These are phyloP conservation scores for Sphagnum tenellum DNA, from an alignment of 225 moss, liverwort and hornwort genomes.

Conservation along the genomic window DNA sequence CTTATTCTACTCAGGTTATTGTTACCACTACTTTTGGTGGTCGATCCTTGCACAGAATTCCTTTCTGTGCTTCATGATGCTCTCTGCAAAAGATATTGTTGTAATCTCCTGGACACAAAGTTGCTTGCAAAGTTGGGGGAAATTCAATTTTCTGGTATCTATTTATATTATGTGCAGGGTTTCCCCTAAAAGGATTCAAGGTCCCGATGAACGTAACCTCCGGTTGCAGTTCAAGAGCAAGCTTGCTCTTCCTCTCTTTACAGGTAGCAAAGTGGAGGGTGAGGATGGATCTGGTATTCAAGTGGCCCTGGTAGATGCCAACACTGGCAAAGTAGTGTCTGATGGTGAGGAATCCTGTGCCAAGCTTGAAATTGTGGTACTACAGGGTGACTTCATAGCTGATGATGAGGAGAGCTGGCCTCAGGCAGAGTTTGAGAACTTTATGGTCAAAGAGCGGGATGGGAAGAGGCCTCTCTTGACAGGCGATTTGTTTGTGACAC, in stretches of 20 bases:
- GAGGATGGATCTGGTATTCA: slow-evolving; percentile 34
- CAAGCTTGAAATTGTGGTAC: slow-evolving; percentile 39
- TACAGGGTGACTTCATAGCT: slow-evolving; percentile 42
- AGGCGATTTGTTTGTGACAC: slow-evolving; percentile 23
- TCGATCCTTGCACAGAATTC: not conserved
- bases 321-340: slow-evolving; percentile 27
- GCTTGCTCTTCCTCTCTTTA: slow-evolving; percentile 38
- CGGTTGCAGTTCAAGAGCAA: slow-evolving; percentile 42
- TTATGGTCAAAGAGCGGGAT: slow-evolving; percentile 31
- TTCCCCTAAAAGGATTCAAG: slow-evolving; percentile 35
- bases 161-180: slow-evolving; percentile 6
- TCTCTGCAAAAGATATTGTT: not conserved
- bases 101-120: not conserved
- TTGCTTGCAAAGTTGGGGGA: not conserved
- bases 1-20: too few relatives aligned
- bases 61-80: not conserved
- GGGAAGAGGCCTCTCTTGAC: slow-evolving; percentile 36
- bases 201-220: slow-evolving; percentile 26
- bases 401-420: slow-evolving; percentile 44
- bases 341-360: slow-evolving; percentile 27
- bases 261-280: slow-evolving; percentile 42
- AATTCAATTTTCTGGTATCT: not conserved
- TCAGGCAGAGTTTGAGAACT: slow-evolving; percentile 34
- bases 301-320: slow-evolving; percentile 27
- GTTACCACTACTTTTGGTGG: too few relatives aligned